Evolutionary conservation across 371 early-diverging fungal species (phyloP).

Genomic region (Syncephalastrum sp.): DNA sequence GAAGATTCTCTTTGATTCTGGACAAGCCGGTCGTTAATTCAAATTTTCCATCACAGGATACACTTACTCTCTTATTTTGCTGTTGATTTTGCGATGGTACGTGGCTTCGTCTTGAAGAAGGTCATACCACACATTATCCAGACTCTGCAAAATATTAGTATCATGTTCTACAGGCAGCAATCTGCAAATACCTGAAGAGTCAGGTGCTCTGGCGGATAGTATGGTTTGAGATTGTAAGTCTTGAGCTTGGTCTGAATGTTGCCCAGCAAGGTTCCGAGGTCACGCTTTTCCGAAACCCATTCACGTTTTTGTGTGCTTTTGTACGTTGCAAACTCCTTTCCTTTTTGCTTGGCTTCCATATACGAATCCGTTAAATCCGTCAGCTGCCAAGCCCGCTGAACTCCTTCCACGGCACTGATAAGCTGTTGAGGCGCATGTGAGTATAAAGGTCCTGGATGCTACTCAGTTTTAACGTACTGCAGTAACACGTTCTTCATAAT

Average conservation of each 20-base stretch:
- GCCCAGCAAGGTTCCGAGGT: constrained; percentile 83
- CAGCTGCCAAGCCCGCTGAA: constrained; percentile 68
- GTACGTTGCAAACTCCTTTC: constrained; percentile 75
- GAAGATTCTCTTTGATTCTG: constrained; percentile 77
- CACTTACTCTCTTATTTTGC: constrained; percentile 75
- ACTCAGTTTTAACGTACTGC: constrained; percentile 23
- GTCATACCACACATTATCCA: constrained; percentile 76
- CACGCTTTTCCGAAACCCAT: constrained; percentile 91
- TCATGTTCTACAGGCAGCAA: background rate
- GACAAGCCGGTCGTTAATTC: background rate
- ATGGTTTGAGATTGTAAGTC: constrained; percentile 87
- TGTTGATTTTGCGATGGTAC: constrained; percentile 77
- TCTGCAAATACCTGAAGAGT: constrained; percentile 41
- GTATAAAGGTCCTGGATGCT: too few relatives aligned
- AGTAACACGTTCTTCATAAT: constrained; percentile 82
- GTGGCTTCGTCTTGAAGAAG: constrained; percentile 73
- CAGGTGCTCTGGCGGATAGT: constrained; percentile 78
- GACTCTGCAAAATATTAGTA: constrained; percentile 48
- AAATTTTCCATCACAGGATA: background rate
- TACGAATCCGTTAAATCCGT: constrained; percentile 67
- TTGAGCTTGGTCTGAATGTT: constrained; percentile 94
- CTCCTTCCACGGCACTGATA: constrained; percentile 60
- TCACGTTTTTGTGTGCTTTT: constrained; percentile 79
- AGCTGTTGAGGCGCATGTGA: constrained; percentile 28
- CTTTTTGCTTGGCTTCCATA: constrained; percentile 72